Conservation (phyloP, 2,329 filamentous ascomycete genomes). For the Trichoderma sp. region DNA sequence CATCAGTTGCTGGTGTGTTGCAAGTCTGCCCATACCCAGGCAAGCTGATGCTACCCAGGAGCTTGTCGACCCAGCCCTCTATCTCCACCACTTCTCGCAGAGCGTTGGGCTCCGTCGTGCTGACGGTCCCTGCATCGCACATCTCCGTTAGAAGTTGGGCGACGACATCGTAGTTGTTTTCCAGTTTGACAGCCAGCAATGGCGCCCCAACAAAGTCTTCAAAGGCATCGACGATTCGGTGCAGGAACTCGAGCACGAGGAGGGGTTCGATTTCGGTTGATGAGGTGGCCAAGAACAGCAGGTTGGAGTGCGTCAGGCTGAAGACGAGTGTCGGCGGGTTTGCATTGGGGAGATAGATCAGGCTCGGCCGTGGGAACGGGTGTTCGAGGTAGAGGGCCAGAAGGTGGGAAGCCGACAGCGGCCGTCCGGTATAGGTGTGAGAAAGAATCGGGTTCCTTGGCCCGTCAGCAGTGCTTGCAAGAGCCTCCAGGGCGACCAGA, state of each 20-base stretch:
- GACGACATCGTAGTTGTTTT: conserved; percentile 87
- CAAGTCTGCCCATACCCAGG: conserved; percentile 54
- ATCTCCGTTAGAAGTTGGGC: conserved; percentile 92
- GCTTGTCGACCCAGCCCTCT: conserved; percentile 82
- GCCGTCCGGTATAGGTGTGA: conserved; percentile 81
- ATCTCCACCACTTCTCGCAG: conserved; percentile 88
- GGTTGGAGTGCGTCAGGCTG: conserved; percentile 79
- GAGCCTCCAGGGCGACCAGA: not conserved
- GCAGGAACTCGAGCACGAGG: conserved; percentile 87
- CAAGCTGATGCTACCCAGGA: conserved; percentile 82
- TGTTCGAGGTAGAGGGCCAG: conserved; percentile 85
- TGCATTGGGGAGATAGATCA: conserved; percentile 79
- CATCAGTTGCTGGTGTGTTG: not conserved
- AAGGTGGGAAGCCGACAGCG: conserved; percentile 70
- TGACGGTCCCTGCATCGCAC: conserved; percentile 89
- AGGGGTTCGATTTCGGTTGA: conserved; percentile 85
- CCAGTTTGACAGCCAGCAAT: conserved; percentile 79
- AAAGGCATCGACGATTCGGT: conserved; percentile 85
- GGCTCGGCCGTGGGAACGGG: conserved; percentile 73
- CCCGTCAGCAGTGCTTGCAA: not conserved
- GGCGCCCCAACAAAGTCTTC: conserved; percentile 93
- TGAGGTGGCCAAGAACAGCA: conserved; percentile 82
- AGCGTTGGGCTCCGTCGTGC: conserved; percentile 89
- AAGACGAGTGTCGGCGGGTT: conserved; percentile 86
- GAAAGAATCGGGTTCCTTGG: conserved; percentile 77